A percentile compares a stretch with the other conserved stretches of the same genome.
These are phyloP conservation scores for Boeremia exigua DNA, from an alignment of 2,329 filamentous ascomycete species.

Conservation along the genomic window DNA sequence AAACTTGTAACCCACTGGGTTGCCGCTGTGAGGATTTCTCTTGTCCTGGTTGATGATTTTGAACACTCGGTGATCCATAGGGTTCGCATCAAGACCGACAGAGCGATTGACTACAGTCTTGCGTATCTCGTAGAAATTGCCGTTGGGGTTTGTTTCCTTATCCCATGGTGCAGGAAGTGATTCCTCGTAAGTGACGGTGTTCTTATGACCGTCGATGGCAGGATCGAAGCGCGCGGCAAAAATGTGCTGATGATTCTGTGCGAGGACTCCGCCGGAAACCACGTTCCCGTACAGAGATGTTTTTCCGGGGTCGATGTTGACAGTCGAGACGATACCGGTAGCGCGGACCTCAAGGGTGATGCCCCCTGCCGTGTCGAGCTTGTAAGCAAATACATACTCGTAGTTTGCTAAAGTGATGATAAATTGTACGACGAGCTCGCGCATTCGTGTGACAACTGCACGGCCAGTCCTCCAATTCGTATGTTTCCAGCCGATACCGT, in stretches of 20 bases:
- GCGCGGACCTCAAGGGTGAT: slow-evolving; percentile 68
- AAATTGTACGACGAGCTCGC: slow-evolving; percentile 70
- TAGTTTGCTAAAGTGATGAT: slow-evolving; percentile 75
- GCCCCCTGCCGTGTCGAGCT: slow-evolving; percentile 68
- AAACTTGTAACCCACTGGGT: slow-evolving; percentile 57
- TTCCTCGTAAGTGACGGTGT: slow-evolving; percentile 62
- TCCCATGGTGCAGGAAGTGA: slow-evolving; percentile 58
- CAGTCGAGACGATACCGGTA: slow-evolving; percentile 69
- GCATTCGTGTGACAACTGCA: slow-evolving; percentile 65
- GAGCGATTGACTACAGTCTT: slow-evolving; percentile 57
- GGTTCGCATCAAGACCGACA: slow-evolving; percentile 60
- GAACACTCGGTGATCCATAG: slow-evolving; percentile 60
- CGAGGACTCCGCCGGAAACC: slow-evolving; percentile 68
- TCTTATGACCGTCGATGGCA: slow-evolving; percentile 63
- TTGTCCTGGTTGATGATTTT: slow-evolving; percentile 59
- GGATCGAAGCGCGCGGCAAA: slow-evolving; percentile 67
- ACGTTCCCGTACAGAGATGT: slow-evolving; percentile 65
- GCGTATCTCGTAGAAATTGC: slow-evolving; percentile 65
- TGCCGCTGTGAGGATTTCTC: slow-evolving; percentile 54
- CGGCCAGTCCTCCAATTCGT: slow-evolving; percentile 70
- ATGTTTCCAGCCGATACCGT: slow-evolving; percentile 74
- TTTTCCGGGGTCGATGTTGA: slow-evolving; percentile 65
- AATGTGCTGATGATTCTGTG: slow-evolving; percentile 74
- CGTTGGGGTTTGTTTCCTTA: slow-evolving; percentile 63
- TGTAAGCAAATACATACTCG: slow-evolving; percentile 71